Conservation (phyloP, 164 flowering plant genomes). For the Liquidambar formosana region DNA sequence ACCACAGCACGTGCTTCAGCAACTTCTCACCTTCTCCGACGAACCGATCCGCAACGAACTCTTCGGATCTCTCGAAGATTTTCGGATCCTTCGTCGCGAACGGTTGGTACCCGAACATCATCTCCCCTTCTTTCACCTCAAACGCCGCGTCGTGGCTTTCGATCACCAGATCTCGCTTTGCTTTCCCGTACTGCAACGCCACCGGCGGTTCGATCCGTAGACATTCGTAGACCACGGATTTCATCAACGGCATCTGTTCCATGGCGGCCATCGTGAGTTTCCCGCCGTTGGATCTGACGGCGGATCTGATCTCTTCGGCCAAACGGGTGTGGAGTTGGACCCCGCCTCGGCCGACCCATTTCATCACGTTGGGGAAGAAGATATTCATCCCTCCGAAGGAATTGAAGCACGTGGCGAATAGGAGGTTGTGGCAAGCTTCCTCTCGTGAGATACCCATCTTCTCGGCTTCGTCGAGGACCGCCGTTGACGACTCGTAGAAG, state of each 20-base stretch:
- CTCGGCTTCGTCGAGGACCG: constrained; percentile 61
- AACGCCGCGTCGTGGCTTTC: constrained; percentile 69
- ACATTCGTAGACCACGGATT: constrained; percentile 77
- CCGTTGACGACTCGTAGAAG: constrained; percentile 41
- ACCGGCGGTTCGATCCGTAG: constrained; percentile 84
- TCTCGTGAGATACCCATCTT: constrained; percentile 55
- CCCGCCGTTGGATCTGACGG: constrained; percentile 49
- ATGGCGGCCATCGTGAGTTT: constrained; percentile 60
- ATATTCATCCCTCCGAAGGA: constrained; percentile 81
- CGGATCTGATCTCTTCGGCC: constrained; percentile 66
- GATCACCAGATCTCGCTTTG: constrained; percentile 55
- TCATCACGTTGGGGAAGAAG: constrained; percentile 65
- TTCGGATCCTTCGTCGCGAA: constrained; percentile 73
- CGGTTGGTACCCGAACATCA: constrained; percentile 79
- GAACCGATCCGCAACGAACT: constrained; percentile 73
- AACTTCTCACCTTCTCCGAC: constrained; percentile 67
- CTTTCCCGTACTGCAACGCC: constrained; percentile 62
- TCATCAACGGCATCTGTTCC: constrained; percentile 69
- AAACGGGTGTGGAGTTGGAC: constrained; percentile 50
- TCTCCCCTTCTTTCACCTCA: constrained; percentile 60
- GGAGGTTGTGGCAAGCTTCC: constrained; percentile 76
- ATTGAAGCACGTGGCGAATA: constrained; percentile 83
- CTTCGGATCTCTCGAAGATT: constrained; percentile 63
- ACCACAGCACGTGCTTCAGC: constrained; percentile 75
- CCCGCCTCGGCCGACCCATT: constrained; percentile 75